These are phyloP conservation scores for Chrysoporthe cubensis DNA, from an alignment of 2,329 filamentous ascomycete species.

Conservation along the genomic window DNA sequence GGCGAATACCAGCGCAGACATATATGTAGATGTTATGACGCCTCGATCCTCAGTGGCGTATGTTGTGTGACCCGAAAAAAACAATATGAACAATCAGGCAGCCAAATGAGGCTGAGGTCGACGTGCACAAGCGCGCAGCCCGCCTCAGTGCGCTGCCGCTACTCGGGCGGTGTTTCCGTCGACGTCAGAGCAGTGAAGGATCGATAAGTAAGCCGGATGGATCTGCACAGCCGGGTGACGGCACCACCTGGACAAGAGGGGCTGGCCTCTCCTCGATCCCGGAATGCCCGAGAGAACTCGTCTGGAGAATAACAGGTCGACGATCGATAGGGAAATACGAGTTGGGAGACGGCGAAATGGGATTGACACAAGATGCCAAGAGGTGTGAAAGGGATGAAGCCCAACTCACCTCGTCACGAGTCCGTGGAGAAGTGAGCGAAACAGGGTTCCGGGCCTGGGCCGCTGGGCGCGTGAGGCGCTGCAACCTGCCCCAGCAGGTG, in stretches of 20 bases:
- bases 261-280: neutral
- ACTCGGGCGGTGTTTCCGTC: slow-evolving; percentile 9
- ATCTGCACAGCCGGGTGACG: slow-evolving; percentile 10
- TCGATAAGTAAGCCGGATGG: slow-evolving; percentile 14
- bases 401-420: slow-evolving; percentile 1
- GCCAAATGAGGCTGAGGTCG: neutral
- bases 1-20: slow-evolving; percentile 17
- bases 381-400: neutral
- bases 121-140: no score
- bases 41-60: neutral
- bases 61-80: neutral
- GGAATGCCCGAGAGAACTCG: neutral
- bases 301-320: neutral
- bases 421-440: neutral
- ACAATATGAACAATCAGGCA: neutral
- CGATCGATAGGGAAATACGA: neutral
- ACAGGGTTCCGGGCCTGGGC: neutral
- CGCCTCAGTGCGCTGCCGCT: slow-evolving; percentile 1
- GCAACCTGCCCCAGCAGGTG: neutral
- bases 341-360: neutral
- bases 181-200: slow-evolving; percentile 25
- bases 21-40: neutral
- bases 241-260: neutral
- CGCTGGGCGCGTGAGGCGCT: slow-evolving; percentile 6
- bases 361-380: neutral